phyloP scores from a whole-genome alignment of 2,329 filamentous ascomycete species.

The Didymella lethalis region DNA sequence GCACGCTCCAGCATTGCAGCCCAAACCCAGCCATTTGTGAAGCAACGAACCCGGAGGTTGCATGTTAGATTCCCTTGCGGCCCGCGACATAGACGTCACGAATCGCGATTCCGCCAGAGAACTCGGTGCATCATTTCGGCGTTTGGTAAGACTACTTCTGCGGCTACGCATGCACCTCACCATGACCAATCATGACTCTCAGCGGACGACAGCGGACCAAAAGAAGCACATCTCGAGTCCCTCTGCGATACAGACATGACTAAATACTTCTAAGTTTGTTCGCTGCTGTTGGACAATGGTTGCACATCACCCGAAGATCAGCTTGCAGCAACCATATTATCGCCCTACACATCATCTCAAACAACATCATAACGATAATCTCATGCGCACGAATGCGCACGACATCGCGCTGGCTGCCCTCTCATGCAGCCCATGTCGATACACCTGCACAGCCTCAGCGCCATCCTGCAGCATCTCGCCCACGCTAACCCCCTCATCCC shows the following conservation, averaged over 20 bases:
- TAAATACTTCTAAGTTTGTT: conserved; percentile 2
- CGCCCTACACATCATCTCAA: conserved; percentile 14
- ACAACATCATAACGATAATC: conserved; percentile 7
- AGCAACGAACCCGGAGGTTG: conserved; percentile 25
- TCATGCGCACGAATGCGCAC: conserved; percentile 16
- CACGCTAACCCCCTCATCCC: conserved; percentile 21
- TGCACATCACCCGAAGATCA: conserved; percentile 17
- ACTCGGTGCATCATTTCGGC: conserved; percentile 27
- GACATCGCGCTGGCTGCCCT: conserved; percentile 13
- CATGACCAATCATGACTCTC: conserved; percentile 24
- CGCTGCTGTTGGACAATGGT: conserved; percentile 11
- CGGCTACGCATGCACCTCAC: conserved; percentile 31
- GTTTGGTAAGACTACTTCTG: conserved; percentile 26
- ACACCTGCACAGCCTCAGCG: conserved; percentile 45
- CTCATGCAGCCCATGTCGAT: conserved; percentile 27
- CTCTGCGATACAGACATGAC: conserved; percentile 3
- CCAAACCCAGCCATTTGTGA: conserved; percentile 26
- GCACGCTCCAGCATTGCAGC: conserved; percentile 25
- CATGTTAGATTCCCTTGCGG: conserved; percentile 21
- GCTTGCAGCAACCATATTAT: conserved; percentile 14
- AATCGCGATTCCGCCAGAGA: conserved; percentile 11
- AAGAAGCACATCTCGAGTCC: background rate
- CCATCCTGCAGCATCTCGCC: conserved; percentile 37
- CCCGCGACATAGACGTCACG: conserved; percentile 25
- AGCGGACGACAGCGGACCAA: conserved; percentile 19